Conservation (phyloP, 164 flowering plant species). For the Umbellularia californica region DNA sequence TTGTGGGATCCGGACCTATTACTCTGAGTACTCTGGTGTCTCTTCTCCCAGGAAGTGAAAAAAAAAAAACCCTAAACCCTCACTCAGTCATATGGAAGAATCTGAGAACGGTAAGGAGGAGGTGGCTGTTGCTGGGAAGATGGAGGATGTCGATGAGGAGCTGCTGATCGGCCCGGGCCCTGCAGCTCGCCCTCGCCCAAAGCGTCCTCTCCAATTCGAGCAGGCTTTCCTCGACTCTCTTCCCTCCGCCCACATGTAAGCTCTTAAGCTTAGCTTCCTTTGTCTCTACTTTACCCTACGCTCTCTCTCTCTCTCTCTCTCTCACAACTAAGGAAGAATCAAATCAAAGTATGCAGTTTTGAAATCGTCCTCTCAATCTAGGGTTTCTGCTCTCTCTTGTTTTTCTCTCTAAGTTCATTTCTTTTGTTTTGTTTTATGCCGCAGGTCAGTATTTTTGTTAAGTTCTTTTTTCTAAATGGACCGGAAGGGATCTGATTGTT, state of each 20-base stretch:
- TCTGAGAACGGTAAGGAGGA: conserved; percentile 13
- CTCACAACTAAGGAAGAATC: neutral
- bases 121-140: neutral
- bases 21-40: too few species aligned
- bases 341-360: too few species aligned
- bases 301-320: neutral
- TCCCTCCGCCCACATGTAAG: conserved; percentile 89
- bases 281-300: neutral
- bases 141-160: conserved; percentile 41
- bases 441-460: too few species aligned
- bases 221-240: conserved; percentile 85
- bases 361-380: too few species aligned
- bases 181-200: conserved; percentile 54
- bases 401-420: too few species aligned
- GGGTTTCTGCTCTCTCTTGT: too few species aligned
- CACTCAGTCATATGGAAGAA: conserved; percentile 11
- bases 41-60: too few species aligned
- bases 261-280: neutral
- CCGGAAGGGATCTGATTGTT: too few species aligned
- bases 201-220: conserved; percentile 96
- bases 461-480: too few species aligned
- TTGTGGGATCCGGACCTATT: too few species aligned
- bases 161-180: conserved; percentile 75
- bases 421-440: too few species aligned
- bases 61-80: neutral